phyloP scores from a whole-genome alignment of 2,329 filamentous ascomycete species.

The Aspergillus piperis region DNA sequence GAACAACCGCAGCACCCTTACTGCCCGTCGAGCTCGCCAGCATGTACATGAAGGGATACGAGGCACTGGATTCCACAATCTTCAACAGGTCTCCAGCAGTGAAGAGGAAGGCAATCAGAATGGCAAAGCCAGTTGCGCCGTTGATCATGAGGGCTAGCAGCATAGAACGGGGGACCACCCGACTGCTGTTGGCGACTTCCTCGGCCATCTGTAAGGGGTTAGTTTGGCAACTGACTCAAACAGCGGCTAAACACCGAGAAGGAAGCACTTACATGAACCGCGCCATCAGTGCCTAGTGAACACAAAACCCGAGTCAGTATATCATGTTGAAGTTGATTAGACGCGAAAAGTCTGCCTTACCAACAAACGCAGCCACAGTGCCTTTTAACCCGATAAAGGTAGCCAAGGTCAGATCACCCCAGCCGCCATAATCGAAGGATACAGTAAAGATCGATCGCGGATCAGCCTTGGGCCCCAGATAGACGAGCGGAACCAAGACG shows the following conservation, averaged over 20 bases:
- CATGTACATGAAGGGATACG: conserved; percentile 41
- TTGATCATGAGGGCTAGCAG: conserved; percentile 39
- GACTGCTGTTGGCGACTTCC: conserved; percentile 41
- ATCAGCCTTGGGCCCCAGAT: conserved; percentile 40
- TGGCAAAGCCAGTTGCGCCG: conserved; percentile 37
- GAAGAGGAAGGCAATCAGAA: conserved; percentile 40
- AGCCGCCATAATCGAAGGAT: conserved; percentile 27
- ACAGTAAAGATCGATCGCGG: conserved; percentile 23
- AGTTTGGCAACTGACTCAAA: not conserved
- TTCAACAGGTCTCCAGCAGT: conserved; percentile 37
- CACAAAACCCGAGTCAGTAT: no score
- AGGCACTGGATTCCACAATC: conserved; percentile 34
- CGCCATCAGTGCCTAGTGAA: conserved; percentile 11
- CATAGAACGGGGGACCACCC: conserved; percentile 40
- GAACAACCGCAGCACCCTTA: conserved; percentile 31
- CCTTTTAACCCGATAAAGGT: conserved; percentile 29
- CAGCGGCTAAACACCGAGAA: not conserved
- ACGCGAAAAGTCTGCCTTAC: not conserved
- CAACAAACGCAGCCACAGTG: conserved; percentile 25
- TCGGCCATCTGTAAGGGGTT: conserved; percentile 34
- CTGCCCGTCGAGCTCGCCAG: conserved; percentile 48
- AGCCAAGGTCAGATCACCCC: conserved; percentile 24
- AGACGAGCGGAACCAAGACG: conserved; percentile 51
- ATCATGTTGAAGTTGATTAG: no score
- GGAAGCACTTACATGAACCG: conserved; percentile 25